A percentile compares a stretch with the other conserved stretches of the same genome.
Evolutionary conservation across 2,329 filamentous ascomycete species (phyloP).

Genomic region (Claviceps arundinis): DNA sequence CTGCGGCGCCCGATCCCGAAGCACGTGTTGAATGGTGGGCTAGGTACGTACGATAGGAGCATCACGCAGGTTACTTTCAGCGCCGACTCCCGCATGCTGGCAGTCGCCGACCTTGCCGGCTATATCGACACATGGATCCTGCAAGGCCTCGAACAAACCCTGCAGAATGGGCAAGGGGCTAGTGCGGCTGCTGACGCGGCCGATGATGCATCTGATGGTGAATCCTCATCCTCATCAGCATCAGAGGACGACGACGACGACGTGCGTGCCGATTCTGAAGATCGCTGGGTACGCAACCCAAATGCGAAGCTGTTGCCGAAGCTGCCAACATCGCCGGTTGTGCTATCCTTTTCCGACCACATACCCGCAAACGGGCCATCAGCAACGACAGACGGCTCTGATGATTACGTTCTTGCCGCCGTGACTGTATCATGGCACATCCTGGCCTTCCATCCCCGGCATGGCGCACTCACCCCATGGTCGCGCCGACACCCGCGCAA

Average conservation of each 20-base stretch:
- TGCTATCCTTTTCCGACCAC: conserved; percentile 53
- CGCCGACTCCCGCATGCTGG: conserved; percentile 64
- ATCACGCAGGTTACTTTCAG: conserved; percentile 69
- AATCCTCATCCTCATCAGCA: conserved; percentile 19
- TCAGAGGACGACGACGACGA: conserved; percentile 26
- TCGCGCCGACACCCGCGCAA: conserved; percentile 68
- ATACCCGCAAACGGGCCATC: conserved; percentile 20
- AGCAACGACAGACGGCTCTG: conserved; percentile 15
- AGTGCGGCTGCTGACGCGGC: conserved; percentile 19
- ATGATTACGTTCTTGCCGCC: conserved; percentile 39
- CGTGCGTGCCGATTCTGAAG: conserved; percentile 25
- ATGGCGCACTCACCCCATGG: conserved; percentile 72
- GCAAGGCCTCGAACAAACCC: conserved; percentile 24
- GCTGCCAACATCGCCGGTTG: conserved; percentile 48
- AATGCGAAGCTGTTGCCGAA: conserved; percentile 55
- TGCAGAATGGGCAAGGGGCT: conserved; percentile 19
- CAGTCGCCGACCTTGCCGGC: conserved; percentile 68
- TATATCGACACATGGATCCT: conserved; percentile 80
- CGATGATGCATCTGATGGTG: conserved; percentile 24
- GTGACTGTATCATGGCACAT: conserved; percentile 49
- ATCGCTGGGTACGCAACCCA: conserved; percentile 65
- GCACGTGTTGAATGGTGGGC: conserved; percentile 46
- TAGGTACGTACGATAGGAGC: conserved; percentile 63
- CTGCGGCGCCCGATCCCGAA: conserved; percentile 40
- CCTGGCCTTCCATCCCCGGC: conserved; percentile 65